These are phyloP conservation scores for Ascodesmis nigricans DNA, from an alignment of 495 filamentous ascomycete species.

Conservation along the genomic window DNA sequence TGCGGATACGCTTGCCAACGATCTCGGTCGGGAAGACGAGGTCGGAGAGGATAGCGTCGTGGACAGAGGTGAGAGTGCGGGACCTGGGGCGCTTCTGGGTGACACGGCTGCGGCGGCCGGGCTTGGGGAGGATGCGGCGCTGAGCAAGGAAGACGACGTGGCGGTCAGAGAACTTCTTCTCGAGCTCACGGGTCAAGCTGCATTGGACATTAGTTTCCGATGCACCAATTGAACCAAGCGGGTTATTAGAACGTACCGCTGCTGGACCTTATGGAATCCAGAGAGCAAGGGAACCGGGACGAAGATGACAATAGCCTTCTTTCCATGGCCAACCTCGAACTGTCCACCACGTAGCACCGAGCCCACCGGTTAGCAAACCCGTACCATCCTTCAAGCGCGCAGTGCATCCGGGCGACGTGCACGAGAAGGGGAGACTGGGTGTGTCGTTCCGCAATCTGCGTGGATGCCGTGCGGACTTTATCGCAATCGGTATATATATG, in stretches of 20 bases:
- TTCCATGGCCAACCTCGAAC: slow-evolving; percentile 99
- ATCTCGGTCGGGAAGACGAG: slow-evolving; percentile 99
- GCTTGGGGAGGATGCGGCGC: slow-evolving; percentile 92
- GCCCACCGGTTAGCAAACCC: slow-evolving; percentile 30
- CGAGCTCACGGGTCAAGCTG: slow-evolving; percentile 96
- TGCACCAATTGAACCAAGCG: slow-evolving; percentile 1
- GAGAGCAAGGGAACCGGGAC: slow-evolving; percentile 91
- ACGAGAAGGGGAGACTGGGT: slow-evolving; percentile 21
- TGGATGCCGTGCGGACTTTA: background rate
- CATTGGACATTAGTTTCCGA: slow-evolving; percentile 4
- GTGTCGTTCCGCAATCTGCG: slow-evolving; percentile 4
- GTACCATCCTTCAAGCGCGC: slow-evolving; percentile 20
- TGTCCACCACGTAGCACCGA: slow-evolving; percentile 43
- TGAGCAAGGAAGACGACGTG: slow-evolving; percentile 97
- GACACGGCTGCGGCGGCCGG: slow-evolving; percentile 89
- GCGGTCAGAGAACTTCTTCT: slow-evolving; percentile 99
- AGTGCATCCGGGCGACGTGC: too few relatives aligned
- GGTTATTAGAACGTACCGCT: slow-evolving; percentile 47
- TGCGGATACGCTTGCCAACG: slow-evolving; percentile 89
- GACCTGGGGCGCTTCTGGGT: slow-evolving; percentile 97
- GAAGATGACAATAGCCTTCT: slow-evolving; percentile 99
- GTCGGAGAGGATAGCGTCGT: slow-evolving; percentile 87
- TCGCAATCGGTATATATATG: background rate
- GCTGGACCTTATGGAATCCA: slow-evolving; percentile 95
- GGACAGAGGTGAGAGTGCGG: slow-evolving; percentile 88